Percentiles rank a stretch among this genome's conserved stretches.
Conservation (phyloP, 768 basidiomycete species). For the Phaffia tasmanica region DNA sequence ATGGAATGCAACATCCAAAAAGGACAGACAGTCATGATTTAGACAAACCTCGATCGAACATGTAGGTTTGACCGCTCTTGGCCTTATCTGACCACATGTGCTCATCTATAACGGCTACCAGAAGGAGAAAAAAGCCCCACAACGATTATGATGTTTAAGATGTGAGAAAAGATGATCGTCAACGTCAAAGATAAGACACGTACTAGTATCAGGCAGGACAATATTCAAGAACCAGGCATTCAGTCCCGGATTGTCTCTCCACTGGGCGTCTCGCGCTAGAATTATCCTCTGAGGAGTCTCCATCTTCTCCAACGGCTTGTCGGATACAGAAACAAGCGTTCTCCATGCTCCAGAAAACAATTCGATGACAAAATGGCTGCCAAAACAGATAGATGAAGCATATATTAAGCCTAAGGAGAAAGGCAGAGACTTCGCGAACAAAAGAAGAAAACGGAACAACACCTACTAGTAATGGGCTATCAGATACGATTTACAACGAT, state of each 20-base stretch:
- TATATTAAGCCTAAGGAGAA: neutral
- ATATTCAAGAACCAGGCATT: constrained; percentile 22
- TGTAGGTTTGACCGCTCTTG: constrained; percentile 10
- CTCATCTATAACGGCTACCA: constrained; percentile 10
- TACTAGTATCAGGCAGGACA: constrained; percentile 7
- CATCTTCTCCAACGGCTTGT: neutral
- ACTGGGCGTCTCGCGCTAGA: constrained; percentile 10
- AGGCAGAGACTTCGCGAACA: too few relatives aligned
- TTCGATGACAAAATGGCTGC: constrained; percentile 20
- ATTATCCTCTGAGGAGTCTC: constrained; percentile 16
- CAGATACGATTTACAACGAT: neutral
- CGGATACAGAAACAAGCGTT: constrained; percentile 1
- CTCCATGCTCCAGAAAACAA: constrained; percentile 21
- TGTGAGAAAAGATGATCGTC: neutral
- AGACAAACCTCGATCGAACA: constrained; percentile 13
- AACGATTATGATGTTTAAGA: neutral
- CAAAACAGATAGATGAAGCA: neutral
- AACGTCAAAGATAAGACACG: neutral
- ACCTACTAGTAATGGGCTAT: constrained; percentile 17
- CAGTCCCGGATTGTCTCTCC: constrained; percentile 20
- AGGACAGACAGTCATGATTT: neutral
- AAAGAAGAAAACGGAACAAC: neutral
- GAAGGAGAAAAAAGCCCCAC: neutral
- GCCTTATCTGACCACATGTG: constrained; percentile 12
- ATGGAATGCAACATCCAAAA: neutral